Evolutionary conservation across 108 stramenopile genomes (phyloP).

Genomic region (Mediolabrus comicus): DNA sequence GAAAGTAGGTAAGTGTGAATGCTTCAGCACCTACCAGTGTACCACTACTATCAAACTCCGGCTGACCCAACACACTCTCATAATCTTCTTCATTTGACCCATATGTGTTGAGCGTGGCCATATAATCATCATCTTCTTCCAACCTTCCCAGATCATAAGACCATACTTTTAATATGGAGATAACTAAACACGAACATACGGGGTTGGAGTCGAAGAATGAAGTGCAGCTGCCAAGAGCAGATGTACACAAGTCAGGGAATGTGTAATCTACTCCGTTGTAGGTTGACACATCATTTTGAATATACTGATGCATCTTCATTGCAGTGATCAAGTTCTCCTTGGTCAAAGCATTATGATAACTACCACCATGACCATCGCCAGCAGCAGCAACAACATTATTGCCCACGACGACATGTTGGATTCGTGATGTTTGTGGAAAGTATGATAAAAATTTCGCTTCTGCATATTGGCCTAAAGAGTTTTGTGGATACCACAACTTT

Average conservation of each 20-base stretch:
- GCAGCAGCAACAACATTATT: too few species aligned
- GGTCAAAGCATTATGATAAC: slow-evolving; percentile 48
- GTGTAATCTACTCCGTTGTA: slow-evolving; percentile 37
- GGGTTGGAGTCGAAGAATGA: slow-evolving; percentile 12
- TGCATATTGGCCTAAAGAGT: slow-evolving; percentile 53
- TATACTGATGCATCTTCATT: slow-evolving; percentile 52
- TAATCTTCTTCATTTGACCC: slow-evolving; percentile 46
- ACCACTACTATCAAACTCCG: slow-evolving; percentile 43
- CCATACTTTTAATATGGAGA: slow-evolving; percentile 61
- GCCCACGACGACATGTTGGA: slow-evolving; percentile 49
- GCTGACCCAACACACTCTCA: slow-evolving; percentile 47
- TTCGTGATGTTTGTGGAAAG: slow-evolving; percentile 41
- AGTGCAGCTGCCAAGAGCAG: slow-evolving; percentile 54
- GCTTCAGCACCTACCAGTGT: slow-evolving; percentile 52
- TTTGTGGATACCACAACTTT: slow-evolving; percentile 72
- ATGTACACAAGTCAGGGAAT: slow-evolving; percentile 41
- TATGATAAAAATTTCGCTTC: slow-evolving; percentile 33
- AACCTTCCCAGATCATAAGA: slow-evolving; percentile 61
- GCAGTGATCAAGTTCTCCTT: slow-evolving; percentile 47
- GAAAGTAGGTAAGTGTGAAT: slow-evolving; percentile 57
- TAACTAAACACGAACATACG: slow-evolving; percentile 52
- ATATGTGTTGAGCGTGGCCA: slow-evolving; percentile 52
- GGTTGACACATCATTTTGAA: slow-evolving; percentile 17
- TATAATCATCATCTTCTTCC: slow-evolving; percentile 49
- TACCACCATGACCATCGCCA: not conserved